These are phyloP conservation scores for Haplographium delicatum DNA, from an alignment of 495 filamentous ascomycete genomes.

Conservation along the genomic window DNA sequence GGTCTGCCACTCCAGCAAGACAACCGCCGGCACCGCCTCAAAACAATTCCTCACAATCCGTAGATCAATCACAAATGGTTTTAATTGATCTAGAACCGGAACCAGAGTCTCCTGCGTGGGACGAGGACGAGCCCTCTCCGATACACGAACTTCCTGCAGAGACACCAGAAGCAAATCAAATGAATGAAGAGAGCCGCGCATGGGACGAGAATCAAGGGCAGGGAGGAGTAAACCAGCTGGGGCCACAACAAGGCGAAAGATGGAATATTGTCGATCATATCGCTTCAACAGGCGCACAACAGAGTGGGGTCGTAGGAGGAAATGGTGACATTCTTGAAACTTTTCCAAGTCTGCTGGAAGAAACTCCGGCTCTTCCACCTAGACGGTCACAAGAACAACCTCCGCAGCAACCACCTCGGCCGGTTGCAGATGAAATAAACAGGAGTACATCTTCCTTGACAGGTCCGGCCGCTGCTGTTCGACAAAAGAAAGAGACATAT, in stretches of 20 bases:
- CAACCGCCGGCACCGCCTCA: conserved; percentile 14
- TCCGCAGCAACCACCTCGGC: conserved; percentile 34
- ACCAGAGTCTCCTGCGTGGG: conserved; percentile 33
- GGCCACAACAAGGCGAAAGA: conserved; percentile 30
- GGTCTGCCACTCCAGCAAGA: conserved; percentile 16
- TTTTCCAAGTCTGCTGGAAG: conserved; percentile 4
- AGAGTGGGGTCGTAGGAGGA: conserved; percentile 17
- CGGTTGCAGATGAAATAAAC: conserved; percentile 35
- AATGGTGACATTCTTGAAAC: conserved; percentile 10
- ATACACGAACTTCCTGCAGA: conserved; percentile 22
- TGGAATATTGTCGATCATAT: conserved; percentile 47
- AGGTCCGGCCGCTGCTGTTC: conserved; percentile 27
- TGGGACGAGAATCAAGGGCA: conserved; percentile 38
- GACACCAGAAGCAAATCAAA: conserved; percentile 22
- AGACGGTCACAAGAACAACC: conserved; percentile 25
- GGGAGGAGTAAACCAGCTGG: conserved; percentile 27
- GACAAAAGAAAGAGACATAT: conserved; percentile 54
- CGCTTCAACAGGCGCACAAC: conserved; percentile 10
- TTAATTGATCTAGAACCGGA: conserved; percentile 34
- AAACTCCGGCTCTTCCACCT: conserved; percentile 35
- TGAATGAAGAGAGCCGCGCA: conserved; percentile 34
- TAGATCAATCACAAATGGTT: conserved; percentile 21
- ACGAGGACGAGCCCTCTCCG: conserved; percentile 28
- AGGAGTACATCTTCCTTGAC: conserved; percentile 29
- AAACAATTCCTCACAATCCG: too few species aligned